Conservation (phyloP, 768 basidiomycete species). For the Termitomyces sp. region DNA sequence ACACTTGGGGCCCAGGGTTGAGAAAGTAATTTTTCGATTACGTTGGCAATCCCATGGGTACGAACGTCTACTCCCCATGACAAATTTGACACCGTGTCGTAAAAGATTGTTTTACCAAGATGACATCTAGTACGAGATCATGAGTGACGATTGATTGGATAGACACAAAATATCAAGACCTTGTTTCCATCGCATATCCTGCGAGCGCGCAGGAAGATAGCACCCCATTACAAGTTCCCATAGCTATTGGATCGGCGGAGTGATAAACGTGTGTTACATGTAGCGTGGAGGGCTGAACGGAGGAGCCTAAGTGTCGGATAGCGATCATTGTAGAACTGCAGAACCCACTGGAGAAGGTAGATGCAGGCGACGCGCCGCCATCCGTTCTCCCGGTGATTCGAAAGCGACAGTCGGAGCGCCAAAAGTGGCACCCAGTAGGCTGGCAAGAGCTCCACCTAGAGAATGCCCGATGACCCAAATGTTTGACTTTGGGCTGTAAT, state of each 20-base stretch:
- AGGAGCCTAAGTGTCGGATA: neutral
- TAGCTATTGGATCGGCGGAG: slow-evolving; percentile 91
- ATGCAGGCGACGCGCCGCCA: slow-evolving; percentile 78
- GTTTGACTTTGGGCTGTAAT: slow-evolving; percentile 60
- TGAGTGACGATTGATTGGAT: neutral
- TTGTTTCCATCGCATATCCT: slow-evolving; percentile 87
- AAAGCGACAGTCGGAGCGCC: slow-evolving; percentile 85
- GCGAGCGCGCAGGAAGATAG: slow-evolving; percentile 77
- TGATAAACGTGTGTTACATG: slow-evolving; percentile 91
- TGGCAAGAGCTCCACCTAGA: slow-evolving; percentile 68
- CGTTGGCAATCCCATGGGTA: slow-evolving; percentile 71
- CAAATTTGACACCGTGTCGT: slow-evolving; percentile 85
- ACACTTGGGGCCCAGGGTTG: slow-evolving; percentile 66
- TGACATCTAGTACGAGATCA: slow-evolving; percentile 55
- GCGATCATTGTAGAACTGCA: neutral
- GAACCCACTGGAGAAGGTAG: slow-evolving; percentile 73
- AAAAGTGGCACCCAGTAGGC: slow-evolving; percentile 83
- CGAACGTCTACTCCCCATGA: slow-evolving; percentile 84
- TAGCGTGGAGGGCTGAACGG: slow-evolving; percentile 58
- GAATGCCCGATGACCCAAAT: slow-evolving; percentile 88
- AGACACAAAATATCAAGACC: slow-evolving; percentile 30
- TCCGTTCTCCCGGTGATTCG: slow-evolving; percentile 83
- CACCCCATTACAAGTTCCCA: slow-evolving; percentile 82
- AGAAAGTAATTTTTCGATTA: slow-evolving; percentile 70
- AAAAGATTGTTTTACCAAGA: slow-evolving; percentile 78